phyloP scores from a whole-genome alignment of 306 rosid genomes.

The Lagenaria siceraria region DNA sequence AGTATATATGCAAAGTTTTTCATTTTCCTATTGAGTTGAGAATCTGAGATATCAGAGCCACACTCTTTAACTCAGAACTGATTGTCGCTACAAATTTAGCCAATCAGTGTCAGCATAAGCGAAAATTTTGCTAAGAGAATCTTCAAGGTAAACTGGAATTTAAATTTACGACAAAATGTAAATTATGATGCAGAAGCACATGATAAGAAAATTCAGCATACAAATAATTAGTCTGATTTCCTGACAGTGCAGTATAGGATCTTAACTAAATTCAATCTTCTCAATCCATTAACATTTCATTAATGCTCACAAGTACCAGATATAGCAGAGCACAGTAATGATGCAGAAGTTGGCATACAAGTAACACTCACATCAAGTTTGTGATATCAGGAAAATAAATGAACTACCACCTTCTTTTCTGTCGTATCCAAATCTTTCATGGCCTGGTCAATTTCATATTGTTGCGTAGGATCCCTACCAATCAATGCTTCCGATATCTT shows the following conservation, averaged over 20 bases:
- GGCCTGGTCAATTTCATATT: conserved; percentile 86
- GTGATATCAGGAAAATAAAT: neutral
- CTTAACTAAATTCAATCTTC: neutral
- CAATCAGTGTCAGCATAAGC: neutral
- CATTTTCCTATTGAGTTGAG: neutral
- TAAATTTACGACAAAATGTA: neutral
- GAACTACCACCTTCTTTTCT: conserved; percentile 85
- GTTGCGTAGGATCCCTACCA: conserved; percentile 93
- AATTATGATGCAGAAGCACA: neutral
- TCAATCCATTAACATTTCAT: neutral
- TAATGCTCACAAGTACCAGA: neutral
- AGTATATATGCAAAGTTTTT: neutral
- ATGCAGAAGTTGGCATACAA: neutral
- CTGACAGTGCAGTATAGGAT: neutral
- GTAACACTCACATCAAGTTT: neutral
- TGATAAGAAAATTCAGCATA: neutral
- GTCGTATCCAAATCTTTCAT: conserved; percentile 89
- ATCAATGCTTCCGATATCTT: conserved; percentile 76
- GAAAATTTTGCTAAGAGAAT: neutral
- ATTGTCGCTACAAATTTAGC: neutral
- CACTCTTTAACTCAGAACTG: neutral
- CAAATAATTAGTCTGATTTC: neutral
- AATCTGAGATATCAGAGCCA: neutral
- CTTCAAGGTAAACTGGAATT: neutral
- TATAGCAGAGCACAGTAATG: neutral